Evolutionary conservation across 75 land plant genomes (phyloP), one percentile per base, ranked within the genome.

Genomic region (Isoetes taiwanensis): DNA sequence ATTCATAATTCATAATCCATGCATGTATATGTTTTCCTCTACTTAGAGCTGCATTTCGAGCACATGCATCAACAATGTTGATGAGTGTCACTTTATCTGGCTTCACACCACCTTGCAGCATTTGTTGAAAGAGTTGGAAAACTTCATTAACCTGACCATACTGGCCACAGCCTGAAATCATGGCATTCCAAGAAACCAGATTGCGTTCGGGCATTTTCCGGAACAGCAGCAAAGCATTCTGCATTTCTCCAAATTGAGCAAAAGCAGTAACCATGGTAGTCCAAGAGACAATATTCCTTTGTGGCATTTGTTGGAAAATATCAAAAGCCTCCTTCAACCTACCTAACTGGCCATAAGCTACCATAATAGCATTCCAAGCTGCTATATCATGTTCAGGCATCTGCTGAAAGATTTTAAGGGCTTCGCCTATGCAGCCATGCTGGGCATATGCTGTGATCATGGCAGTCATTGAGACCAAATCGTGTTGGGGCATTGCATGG

Each of bases 251-350:
- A n/a, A 17, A 46, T 46, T 46, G 69, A 43, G 56, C 55, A 37
- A 61, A 73, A 4, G 77, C 86, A 6, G 80, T 72, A 28, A 82
- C 67, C 0, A 80, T 46, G 35, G 83, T 68, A 6, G 83, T 82
- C 83, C 85, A 82, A 31, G 79, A 72, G 4, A 79, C 64, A n/a
- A 80, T 20, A 57, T 30, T 34, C 3, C 40, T 31, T 9, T 3
- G 5, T 5, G 2, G 16, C 59, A 57, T 57, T 16, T 16, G 12
- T 16, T 57, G 16, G 59, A 57, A 57, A 17, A 57, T 21, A 12
- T n/a, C n/a, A n/a, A n/a, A n/a, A n/a, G n/a, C n/a, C n/a, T n/a
- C n/a, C n/a, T n/a, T n/a, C n/a, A n/a, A n/a, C n/a, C n/a, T n/a
- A n/a, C n/a, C n/a, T n/a, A n/a, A n/a, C n/a, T n/a, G n/a, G n/a